Base-by-base conservation (phyloP, 805 yeast species). In the Teunomyces kruisii region DNA sequence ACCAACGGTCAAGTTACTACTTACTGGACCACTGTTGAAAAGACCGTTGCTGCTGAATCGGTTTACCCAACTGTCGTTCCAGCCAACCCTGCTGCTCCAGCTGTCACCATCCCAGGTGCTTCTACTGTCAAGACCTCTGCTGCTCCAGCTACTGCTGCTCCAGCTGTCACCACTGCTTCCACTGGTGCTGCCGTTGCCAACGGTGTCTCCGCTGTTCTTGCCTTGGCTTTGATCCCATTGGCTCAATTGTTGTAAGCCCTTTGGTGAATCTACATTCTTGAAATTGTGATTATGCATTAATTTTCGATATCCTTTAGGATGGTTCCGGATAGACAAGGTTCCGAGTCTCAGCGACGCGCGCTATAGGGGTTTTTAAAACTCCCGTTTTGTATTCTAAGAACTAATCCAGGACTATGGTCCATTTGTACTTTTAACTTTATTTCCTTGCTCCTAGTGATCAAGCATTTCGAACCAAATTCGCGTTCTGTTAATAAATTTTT, bases 171-270 rank as follows among this genome's bases (percentile, higher is more conserved):
- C 6, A n/a, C 28, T 8, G 28, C 28, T 24, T 22, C 38, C 10
- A 35, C 38, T 22, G 38, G 38, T 22, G 38, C 16, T 19, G 38
- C 39, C 16, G 37, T 40, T 17, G 22, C 38, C 7, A 17, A 26
- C 37, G 30, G 24, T 17, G 47, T 24, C 12, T 58, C 60, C 27
- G 59, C 68, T 26, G 42, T 62, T 47, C 43, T 59, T 19, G 69
- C 68, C 38, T 43, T 59, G 39, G 49, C 58, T 32, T 61, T 65
- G 44, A 47, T 66, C 33, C 65, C 72, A 44, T 59, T 63, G 44
- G 72, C 65, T 46, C n/a, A n/a, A n/a, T 35, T 35, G 15, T 35
- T 35, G 38, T 35, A 35, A 35, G 27, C 10, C n/a, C n/a, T n/a
- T n/a, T n/a, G n/a, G n/a, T n/a, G n/a, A n/a, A n/a, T 4, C 22